Evolutionary conservation across 768 basidiomycete species (phyloP), one percentile per base, ranked within the genome.

Genomic region (Trametes punicea): DNA sequence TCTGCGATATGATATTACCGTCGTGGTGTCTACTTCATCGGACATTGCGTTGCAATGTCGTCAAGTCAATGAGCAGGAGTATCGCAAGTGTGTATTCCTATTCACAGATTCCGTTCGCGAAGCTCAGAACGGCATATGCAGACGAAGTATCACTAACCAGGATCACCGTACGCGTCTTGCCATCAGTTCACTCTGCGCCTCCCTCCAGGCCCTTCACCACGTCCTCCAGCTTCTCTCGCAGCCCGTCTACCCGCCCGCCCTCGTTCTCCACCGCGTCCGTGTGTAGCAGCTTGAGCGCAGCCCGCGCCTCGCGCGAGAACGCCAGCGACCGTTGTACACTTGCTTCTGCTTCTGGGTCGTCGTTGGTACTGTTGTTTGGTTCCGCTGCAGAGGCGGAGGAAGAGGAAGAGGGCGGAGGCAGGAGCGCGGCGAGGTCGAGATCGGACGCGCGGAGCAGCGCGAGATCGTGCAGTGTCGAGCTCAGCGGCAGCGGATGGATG

Each of bases 381-480:
- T 20, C 36, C 48, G 41, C 25, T 1, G 49, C 25, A 6, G 49
- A 23, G 11, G 33, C 15, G 15, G 42, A 26, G 2, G 49, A 29
- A 6, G 51, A 21, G 13, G 44, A 23, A 15, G 42, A 30, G 5
- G 55, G 1, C 10, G 56, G 57, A 7, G 70, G 30, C 23, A 77
- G 66, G 30, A 75, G 47, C 8, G 44, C 52, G 5, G 72, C 64
- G 16, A 80, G 61, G 57, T 78, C 73, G 41, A 79, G 56, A 21
- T 78, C 81, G 9, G 84, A 82, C 25, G 81, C 81, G 26, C 85
- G 81, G 18, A 91, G 72, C 29, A 88, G 69, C 5, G 89, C 88
- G 21, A 92, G 80, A 69, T 92, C 90, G 11, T 79, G 84, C 33
- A 90, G 75, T 6, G 82, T 83, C 53, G 82, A 78, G 55, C 75